Evolutionary conservation across 441 rosid species (phyloP), one percentile per base, ranked within the genome.

Genomic region (Rhodomyrtus psidioides): DNA sequence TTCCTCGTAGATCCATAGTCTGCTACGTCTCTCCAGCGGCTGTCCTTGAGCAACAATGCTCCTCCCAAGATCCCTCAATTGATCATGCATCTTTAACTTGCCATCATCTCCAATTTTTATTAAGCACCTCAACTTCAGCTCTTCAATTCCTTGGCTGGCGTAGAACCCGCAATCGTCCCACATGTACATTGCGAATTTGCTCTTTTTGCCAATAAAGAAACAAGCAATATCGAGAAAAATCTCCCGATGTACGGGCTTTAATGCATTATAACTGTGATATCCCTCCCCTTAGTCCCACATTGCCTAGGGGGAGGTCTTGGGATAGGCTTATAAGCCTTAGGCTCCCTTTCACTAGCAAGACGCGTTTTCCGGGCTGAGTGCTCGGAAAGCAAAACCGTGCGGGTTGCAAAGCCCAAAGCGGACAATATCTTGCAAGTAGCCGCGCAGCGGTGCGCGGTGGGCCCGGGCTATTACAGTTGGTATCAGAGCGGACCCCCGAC

Each of bases 161-260:
- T 24, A 56, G 1, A 24, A 56, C 14, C 27, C 59, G 12, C 14
- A 24, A 0, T 23, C 27, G 2, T 56, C 5, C 27, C 14, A 56
- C 59, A 56, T 56, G 27, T 21, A 55, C 46, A 42, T 6, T 0
- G 12, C 1, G 5, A 21, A 55, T 4, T 2, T 3, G 0, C 24
- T 55, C 26, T 55, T 10, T 55, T 24, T 10, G 1, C 60, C 28
- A 57, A 57, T 10, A 1, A 26, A 12, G 7, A 57, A 57, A 26
- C 60, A 57, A 5, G 60, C 60, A 4, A 57, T 57, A 26, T 57
- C 60, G 5, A 57, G 27, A 26, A 57, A 56, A 12, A 57, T 57
- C 2, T 57, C 27, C 15, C 24, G 2, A 9, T 26, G 15, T 10
- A 0, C 3, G 12, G 2, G 14, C 5, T 57, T 3, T 12, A 57